Conservation (phyloP, 2,329 filamentous ascomycete species). For the Pseudomassariella vexata region DNA sequence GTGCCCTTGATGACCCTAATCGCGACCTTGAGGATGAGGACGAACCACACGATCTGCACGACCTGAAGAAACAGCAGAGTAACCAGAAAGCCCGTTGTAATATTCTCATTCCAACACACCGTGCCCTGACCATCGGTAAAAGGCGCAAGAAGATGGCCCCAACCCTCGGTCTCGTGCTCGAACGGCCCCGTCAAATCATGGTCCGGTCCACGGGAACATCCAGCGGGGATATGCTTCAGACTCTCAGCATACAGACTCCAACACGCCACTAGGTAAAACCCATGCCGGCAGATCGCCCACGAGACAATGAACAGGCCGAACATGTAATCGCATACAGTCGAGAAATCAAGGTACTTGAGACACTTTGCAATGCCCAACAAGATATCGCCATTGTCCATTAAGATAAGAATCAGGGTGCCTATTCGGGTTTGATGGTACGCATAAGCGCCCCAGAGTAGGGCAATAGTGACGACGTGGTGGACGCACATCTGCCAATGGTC, state of each 20-base stretch:
- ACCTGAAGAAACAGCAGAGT: conserved; percentile 73
- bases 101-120: conserved; percentile 71
- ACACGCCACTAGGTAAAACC: conserved; percentile 70
- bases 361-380: conserved; percentile 91
- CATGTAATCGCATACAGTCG: conserved; percentile 68
- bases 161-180: conserved; percentile 38
- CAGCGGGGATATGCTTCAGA: conserved; percentile 53
- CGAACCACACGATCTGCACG: conserved; percentile 80
- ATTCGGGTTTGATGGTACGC: conserved; percentile 79
- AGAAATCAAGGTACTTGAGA: conserved; percentile 79
- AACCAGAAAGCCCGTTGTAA: conserved; percentile 70
- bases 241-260: conserved; percentile 75
- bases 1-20: conserved; percentile 69
- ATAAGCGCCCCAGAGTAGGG: conserved; percentile 72
- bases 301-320: conserved; percentile 80
- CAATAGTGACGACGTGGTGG: conserved; percentile 83
- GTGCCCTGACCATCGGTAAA: conserved; percentile 66
- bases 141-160: conserved; percentile 63
- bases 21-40: conserved; percentile 76
- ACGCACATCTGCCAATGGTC: conserved; percentile 93
- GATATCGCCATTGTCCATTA: too few relatives aligned
- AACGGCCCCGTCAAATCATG: conserved; percentile 48
- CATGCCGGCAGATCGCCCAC: conserved; percentile 78
- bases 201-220: conserved; percentile 63
- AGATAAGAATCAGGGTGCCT: conserved; percentile 76